A percentile compares a stretch with the other conserved stretches of the same genome.
Conservation (phyloP, 169 alveolate species). For the Plasmodium ovale region DNA sequence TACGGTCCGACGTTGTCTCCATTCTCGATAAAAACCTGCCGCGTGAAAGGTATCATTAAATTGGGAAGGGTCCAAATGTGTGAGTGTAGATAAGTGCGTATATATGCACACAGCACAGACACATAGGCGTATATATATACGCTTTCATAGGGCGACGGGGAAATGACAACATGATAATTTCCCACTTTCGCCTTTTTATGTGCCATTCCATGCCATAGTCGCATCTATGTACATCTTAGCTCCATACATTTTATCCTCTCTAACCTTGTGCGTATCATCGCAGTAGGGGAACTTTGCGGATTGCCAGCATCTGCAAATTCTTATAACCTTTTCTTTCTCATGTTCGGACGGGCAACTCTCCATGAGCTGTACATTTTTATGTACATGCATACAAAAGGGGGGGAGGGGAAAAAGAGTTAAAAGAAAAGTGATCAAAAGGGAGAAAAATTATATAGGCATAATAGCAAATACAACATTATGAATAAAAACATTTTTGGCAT, state of each 20-base stretch:
- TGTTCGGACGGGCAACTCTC: conserved; percentile 80
- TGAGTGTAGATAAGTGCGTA: background rate
- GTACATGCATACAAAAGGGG: conserved; percentile 24
- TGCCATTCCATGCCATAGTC: too few relatives aligned
- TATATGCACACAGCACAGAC: background rate
- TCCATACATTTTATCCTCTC: background rate
- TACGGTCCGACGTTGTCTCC: conserved; percentile 88
- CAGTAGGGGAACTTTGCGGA: conserved; percentile 89
- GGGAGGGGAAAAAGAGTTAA: background rate
- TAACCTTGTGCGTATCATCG: conserved; percentile 90
- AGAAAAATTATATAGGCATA: too few relatives aligned
- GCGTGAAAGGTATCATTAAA: too few relatives aligned
- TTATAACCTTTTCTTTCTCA: conserved; percentile 79
- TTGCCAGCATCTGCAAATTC: conserved; percentile 92
- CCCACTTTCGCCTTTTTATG: too few relatives aligned
- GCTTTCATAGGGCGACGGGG: too few relatives aligned
- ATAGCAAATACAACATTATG: background rate
- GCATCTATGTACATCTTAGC: too few relatives aligned
- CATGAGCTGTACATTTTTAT: conserved; percentile 46
- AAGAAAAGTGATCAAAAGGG: too few relatives aligned
- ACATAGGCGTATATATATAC: background rate
- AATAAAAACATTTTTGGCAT: background rate
- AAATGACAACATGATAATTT: too few relatives aligned
- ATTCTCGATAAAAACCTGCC: conserved; percentile 80
- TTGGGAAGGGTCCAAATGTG: too few relatives aligned